Base-by-base conservation (phyloP, 202 grass and related monocot species). In the Carex sylvatica region DNA sequence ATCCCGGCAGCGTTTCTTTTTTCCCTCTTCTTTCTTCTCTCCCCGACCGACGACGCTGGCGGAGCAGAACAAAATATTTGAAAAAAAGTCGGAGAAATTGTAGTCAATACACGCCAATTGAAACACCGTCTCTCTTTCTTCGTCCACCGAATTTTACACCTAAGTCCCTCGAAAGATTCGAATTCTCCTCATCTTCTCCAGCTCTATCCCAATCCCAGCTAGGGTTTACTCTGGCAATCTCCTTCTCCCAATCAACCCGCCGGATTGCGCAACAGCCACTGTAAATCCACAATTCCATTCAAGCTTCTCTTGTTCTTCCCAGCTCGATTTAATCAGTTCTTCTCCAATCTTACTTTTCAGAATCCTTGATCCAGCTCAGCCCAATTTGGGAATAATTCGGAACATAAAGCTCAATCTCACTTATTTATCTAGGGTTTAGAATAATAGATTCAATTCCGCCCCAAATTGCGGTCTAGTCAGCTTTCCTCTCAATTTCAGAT, bases 391-490 rank as follows among this genome's bases (percentile, higher is more conserved):
- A 30, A 82, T 30, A 23, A 40, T 56, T 70, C 44, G 2, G 63
- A 10, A 19, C 36, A 59, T 9, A 14, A 53, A 82, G 65, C 14
- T 67, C 42, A 56, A 67, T 82, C 30, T 20, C 46, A 35, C 64
- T 82, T 82, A 63, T n/a, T 69, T 82, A 33, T 55, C 62, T 82
- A 82, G 80, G 80, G 80, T 82, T 82, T 68, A 53, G 61, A 82
- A 82, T 52, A 26, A 15, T 82, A 55, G 44, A 68, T 82, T 46
- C 26, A 66, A 80, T 23, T 80, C 8, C 35, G 23, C 53, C 30
- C 16, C 53, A 40, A 61, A 36, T 62, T 60, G 76, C 1, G 54
- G 15, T 38, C 19, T 59, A 58, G 33, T 40, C 55, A 47, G 36
- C 4, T 61, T 35, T 60, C 9, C 5, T 30, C 10, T 80, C 10